These are phyloP conservation scores for Taxillus chinensis DNA, from an alignment of 164 flowering plant species.

Conservation along the genomic window DNA sequence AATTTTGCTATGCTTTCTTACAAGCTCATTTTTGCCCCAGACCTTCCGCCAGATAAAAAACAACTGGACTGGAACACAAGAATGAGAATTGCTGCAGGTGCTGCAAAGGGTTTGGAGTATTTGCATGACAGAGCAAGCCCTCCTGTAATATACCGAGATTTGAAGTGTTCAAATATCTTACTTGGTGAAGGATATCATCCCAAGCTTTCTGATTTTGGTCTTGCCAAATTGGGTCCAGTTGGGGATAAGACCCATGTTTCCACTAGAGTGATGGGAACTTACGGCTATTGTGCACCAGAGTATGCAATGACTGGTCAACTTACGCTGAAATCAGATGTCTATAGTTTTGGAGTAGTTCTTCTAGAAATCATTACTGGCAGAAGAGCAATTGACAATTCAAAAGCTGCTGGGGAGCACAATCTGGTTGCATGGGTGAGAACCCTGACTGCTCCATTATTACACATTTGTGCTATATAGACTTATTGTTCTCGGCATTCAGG, in stretches of 20 bases:
- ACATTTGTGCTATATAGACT: too few species aligned
- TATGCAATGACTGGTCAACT: conserved; percentile 60
- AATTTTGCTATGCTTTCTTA: neutral
- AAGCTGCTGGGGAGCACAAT: conserved; percentile 43
- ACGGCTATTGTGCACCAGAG: conserved; percentile 64
- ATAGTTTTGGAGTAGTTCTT: conserved; percentile 63
- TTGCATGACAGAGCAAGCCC: conserved; percentile 55
- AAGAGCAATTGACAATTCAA: conserved; percentile 51
- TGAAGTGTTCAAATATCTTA: conserved; percentile 51
- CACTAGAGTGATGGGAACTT: conserved; percentile 60
- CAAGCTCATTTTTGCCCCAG: conserved; percentile 16
- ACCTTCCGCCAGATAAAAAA: conserved; percentile 37
- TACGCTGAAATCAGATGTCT: conserved; percentile 53
- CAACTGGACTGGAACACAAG: conserved; percentile 50
- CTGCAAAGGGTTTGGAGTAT: conserved; percentile 58
- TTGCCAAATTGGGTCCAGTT: conserved; percentile 56
- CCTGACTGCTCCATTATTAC: neutral
- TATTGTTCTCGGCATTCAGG: too few species aligned
- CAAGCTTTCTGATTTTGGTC: conserved; percentile 53
- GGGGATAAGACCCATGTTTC: conserved; percentile 60
- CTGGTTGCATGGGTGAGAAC: conserved; percentile 50
- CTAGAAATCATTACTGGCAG: conserved; percentile 55
- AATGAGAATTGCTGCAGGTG: conserved; percentile 61
- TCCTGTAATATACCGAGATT: conserved; percentile 57
- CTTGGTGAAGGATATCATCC: conserved; percentile 44